phyloP scores from a whole-genome alignment of 371 early-diverging fungal genomes.

The Cokeromyces recurvatus region DNA sequence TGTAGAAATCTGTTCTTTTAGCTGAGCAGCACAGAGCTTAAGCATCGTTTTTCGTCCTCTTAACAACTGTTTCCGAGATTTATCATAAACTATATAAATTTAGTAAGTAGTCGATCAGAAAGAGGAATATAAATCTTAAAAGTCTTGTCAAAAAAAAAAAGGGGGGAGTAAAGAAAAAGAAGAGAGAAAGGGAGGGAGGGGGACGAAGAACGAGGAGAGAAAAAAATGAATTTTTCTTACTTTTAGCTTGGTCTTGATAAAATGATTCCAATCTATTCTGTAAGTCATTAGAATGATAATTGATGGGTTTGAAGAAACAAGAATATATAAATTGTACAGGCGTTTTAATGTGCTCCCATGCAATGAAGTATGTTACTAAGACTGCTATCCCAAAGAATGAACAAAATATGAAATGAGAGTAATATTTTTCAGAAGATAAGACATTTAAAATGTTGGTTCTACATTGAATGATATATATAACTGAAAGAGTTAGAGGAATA shows the following conservation, averaged over 20 bases:
- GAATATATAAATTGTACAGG: conserved; percentile 59
- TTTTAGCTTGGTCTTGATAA: conserved; percentile 71
- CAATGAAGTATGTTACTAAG: conserved; percentile 4
- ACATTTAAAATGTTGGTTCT: no score
- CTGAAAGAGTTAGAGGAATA: no score
- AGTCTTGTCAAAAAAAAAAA: neutral
- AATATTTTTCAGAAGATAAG: no score
- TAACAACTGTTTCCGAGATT: conserved; percentile 59
- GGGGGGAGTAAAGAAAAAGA: neutral
- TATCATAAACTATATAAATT: conserved; percentile 51
- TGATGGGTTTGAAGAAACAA: conserved; percentile 77
- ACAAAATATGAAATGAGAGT: no score
- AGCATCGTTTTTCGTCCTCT: conserved; percentile 81
- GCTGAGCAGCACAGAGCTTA: conserved; percentile 73
- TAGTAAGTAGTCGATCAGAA: neutral
- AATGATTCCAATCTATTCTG: conserved; percentile 70
- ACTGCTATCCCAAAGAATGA: no score
- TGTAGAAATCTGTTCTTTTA: conserved; percentile 45
- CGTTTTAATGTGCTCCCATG: conserved; percentile 38
- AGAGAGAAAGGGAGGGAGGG: no score
- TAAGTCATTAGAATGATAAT: conserved; percentile 51
- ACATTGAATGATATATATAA: no score
- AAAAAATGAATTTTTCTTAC: no score
- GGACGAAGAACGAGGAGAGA: no score
- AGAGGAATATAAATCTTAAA: no score